These are phyloP conservation scores for Amaranthus palmeri DNA, from an alignment of 148 eudicot genomes.

Conservation along the genomic window DNA sequence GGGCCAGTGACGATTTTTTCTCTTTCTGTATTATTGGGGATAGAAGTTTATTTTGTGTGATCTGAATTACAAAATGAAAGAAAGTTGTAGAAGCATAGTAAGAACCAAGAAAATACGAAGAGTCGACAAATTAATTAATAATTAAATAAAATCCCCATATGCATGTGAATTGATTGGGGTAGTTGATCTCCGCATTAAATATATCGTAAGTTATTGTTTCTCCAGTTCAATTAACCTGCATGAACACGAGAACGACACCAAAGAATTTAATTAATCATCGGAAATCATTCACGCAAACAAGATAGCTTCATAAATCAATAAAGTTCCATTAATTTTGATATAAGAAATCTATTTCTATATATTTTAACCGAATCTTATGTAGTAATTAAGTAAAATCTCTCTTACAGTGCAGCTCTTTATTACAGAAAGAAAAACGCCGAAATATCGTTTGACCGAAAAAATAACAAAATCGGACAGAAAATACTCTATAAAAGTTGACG, in stretches of 20 bases:
- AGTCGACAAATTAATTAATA: slow-evolving; percentile 23
- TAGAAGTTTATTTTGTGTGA: neutral
- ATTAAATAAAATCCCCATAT: slow-evolving; percentile 10
- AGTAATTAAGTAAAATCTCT: too few relatives aligned
- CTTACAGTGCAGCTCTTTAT: neutral
- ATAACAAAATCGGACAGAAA: neutral
- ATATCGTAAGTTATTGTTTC: neutral
- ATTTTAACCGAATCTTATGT: too few relatives aligned
- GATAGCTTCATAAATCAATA: neutral
- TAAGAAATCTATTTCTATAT: too few relatives aligned
- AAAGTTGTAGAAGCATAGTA: neutral
- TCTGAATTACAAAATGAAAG: neutral
- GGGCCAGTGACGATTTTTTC: neutral
- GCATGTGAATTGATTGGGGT: slow-evolving; percentile 34
- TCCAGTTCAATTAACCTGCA: slow-evolving; percentile 15
- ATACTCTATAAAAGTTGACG: neutral
- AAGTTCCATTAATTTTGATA: too few relatives aligned
- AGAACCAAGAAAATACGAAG: slow-evolving; percentile 12
- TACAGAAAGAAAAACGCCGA: neutral
- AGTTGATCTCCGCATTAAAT: slow-evolving; percentile 23
- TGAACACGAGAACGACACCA: neutral
- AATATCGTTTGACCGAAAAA: too few relatives aligned
- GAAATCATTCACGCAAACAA: neutral
- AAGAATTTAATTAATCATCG: neutral
- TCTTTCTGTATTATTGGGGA: neutral